Conservation (phyloP, 805 yeast species). For the Wickerhamomyces xylosicus region DNA sequence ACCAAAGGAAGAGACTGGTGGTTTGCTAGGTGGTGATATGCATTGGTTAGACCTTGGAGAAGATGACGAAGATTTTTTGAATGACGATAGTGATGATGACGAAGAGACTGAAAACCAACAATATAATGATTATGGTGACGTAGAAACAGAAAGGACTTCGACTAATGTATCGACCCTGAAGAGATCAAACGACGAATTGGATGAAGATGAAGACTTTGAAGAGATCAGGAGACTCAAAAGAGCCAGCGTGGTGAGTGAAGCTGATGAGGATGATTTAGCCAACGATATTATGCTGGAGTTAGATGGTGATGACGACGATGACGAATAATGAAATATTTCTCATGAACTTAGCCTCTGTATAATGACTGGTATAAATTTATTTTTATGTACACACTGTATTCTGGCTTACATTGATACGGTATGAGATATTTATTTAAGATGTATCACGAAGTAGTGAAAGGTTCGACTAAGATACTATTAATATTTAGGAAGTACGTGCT, state of each 20-base stretch:
- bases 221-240: constrained; percentile 16
- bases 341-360: too few relatives aligned
- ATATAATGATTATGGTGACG: background rate
- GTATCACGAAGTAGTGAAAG: too few relatives aligned
- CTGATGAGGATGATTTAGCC: constrained; percentile 21
- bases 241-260: constrained; percentile 15
- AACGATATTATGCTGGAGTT: constrained; percentile 21
- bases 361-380: too few relatives aligned
- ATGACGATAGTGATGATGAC: constrained; percentile 13
- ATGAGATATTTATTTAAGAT: too few relatives aligned
- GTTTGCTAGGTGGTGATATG: constrained; percentile 22
- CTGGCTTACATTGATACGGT: too few relatives aligned
- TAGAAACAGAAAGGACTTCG: constrained; percentile 3
- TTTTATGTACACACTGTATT: too few relatives aligned
- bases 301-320: constrained; percentile 10
- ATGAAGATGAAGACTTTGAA: constrained; percentile 14
- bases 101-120: constrained; percentile 5
- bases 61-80: constrained; percentile 40
- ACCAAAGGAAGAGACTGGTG: constrained; percentile 29
- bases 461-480: too few relatives aligned
- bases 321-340: too few relatives aligned
- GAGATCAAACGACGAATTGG: constrained; percentile 9
- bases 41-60: constrained; percentile 26
- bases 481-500: too few relatives aligned
- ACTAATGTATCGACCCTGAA: constrained; percentile 1